These are phyloP conservation scores for Fusarium sp. DNA, from an alignment of 2,329 filamentous ascomycete genomes.

Conservation along the genomic window DNA sequence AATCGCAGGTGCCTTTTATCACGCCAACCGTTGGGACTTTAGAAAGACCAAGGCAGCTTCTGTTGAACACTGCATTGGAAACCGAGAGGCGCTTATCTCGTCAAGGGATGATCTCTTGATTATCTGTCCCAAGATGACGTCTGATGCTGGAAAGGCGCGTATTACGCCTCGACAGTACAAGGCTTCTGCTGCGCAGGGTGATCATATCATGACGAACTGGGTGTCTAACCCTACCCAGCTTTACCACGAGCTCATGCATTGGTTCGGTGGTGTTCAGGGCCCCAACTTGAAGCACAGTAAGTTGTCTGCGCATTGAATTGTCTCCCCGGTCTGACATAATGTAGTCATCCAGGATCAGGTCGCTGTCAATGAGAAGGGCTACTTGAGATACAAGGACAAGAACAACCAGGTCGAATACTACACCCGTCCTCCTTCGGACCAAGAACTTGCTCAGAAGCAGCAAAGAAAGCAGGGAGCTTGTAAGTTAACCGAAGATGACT, in stretches of 20 bases:
- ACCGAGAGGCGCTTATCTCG: not conserved
- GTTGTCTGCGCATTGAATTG: no score
- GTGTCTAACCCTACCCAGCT: constrained; percentile 1
- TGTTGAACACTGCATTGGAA: not conserved
- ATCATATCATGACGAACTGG: not conserved
- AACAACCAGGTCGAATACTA: not conserved
- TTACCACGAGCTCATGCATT: constrained; percentile 10
- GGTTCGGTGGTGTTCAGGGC: constrained; percentile 1
- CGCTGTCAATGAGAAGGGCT: not conserved
- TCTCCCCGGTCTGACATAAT: no score
- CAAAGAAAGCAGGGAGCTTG: constrained; percentile 3
- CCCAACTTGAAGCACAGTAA: not conserved
- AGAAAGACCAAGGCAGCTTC: not conserved
- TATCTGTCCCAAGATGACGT: not conserved
- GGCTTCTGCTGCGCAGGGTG: not conserved
- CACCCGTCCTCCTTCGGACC: not conserved
- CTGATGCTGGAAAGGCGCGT: not conserved
- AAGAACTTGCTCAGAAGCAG: not conserved
- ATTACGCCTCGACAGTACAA: not conserved
- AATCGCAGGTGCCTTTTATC: not conserved
- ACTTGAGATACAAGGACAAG: not conserved
- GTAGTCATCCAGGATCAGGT: not conserved
- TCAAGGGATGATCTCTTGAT: not conserved
- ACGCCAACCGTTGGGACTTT: not conserved
- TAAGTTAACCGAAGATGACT: fast-evolving